Evolutionary conservation across 1,284 basidiomycete species (phyloP), one percentile per base, ranked within the genome.

Genomic region (Termitomyces sp.): DNA sequence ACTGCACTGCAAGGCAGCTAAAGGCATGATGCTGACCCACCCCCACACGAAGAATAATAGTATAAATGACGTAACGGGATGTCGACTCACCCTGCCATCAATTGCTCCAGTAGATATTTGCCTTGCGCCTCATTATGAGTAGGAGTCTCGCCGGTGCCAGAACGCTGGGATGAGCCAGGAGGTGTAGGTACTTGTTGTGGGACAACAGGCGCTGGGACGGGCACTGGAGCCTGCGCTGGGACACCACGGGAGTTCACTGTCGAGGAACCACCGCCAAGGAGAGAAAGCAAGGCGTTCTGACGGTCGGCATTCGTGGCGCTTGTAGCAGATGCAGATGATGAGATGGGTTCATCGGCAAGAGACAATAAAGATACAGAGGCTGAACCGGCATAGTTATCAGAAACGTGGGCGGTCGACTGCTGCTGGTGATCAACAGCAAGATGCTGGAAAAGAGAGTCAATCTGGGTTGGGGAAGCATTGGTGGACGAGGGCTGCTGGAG

Each of bases 61-160:
- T 19, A 13, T 30, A 13, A 44, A 21, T 43, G 3, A 37, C 30
- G 33, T 19, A 30, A 44, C 13, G 54, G 50, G 56, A 55, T 37
- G 47, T 35, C 59, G 26, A 75, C 84, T 73, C 64, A 90, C 87
- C 85, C 83, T 54, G 82, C 75, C 83, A 91, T 88, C 55, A 91
- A 72, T 64, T 89, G 85, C 60, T 91, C 88, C 53, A 91, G 69
- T 59, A 91, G 67, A 55, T 83, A 74, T 70, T 89, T 87, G 47
- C 84, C 84, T 64, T 87, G 85, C 1, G 78, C 69, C 58, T 88
- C 84, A 57, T 74, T 81, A 58, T 72, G 76, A 51, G 76, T 70
- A 9, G 80, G 77, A 5, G 50, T 54, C 38, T 47, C 52, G 24
- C 79, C 80, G 47, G 78, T 72, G 43, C 74, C 78, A 11, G 78